These are phyloP conservation scores for Adansonia digitata DNA, from an alignment of 345 rosid species.

Conservation along the genomic window DNA sequence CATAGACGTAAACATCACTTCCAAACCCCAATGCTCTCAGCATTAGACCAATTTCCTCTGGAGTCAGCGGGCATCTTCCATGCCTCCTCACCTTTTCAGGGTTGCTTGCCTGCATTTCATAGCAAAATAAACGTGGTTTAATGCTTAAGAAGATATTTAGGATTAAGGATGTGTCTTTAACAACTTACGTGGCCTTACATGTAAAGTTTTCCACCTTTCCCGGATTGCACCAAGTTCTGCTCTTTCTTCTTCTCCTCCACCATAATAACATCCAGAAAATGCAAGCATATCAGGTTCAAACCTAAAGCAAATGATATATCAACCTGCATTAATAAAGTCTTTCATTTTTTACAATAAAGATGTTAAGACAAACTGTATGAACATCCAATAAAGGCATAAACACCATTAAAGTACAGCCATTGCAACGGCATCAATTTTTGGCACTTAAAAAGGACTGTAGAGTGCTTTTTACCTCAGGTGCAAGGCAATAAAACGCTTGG, in stretches of 20 bases:
- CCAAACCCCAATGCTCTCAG: slow-evolving; percentile 85
- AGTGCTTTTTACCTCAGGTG: slow-evolving; percentile 63
- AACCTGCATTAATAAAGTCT: slow-evolving; percentile 2
- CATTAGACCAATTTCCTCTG: slow-evolving; percentile 88
- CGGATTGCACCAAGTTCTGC: slow-evolving; percentile 67
- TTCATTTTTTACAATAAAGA: too few species aligned
- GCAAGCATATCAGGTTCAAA: slow-evolving; percentile 97
- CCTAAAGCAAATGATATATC: slow-evolving; percentile 31
- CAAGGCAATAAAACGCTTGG: slow-evolving; percentile 67
- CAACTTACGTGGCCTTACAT: slow-evolving; percentile 39
- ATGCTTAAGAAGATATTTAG: not conserved
- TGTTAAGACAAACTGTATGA: not conserved
- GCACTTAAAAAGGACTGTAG: not conserved
- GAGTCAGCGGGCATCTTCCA: slow-evolving; percentile 88
- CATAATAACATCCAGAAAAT: slow-evolving; percentile 89
- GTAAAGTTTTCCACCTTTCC: slow-evolving; percentile 84
- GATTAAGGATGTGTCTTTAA: not conserved
- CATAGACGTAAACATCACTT: slow-evolving; percentile 76
- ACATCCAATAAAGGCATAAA: not conserved
- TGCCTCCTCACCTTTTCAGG: slow-evolving; percentile 74
- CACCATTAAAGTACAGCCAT: not conserved
- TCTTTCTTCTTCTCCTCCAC: slow-evolving; percentile 84
- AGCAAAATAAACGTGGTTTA: slow-evolving; percentile 11
- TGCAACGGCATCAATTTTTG: not conserved
- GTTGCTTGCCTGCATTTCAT: slow-evolving; percentile 43